phyloP scores from a whole-genome alignment of 768 basidiomycete species.

The Termitomyces heimii region DNA sequence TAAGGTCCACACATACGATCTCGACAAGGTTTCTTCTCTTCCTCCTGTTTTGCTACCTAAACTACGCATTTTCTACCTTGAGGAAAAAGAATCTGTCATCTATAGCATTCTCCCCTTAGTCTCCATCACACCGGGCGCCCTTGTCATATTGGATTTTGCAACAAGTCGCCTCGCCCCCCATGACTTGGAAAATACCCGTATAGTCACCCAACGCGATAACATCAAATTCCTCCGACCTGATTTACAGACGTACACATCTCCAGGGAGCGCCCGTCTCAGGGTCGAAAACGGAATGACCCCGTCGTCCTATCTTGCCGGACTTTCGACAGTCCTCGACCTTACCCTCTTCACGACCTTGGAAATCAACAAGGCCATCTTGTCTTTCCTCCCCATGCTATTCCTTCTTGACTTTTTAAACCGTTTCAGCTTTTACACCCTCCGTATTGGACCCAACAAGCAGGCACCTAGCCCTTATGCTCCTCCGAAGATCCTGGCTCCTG shows the following conservation, averaged over 20 bases:
- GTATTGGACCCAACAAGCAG: neutral
- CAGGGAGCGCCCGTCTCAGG: conserved; percentile 2
- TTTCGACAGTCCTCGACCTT: neutral
- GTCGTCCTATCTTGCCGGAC: neutral
- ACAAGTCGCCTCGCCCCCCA: neutral
- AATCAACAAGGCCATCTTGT: neutral
- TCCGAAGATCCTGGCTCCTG: neutral
- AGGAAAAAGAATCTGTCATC: neutral
- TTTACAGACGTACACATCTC: neutral
- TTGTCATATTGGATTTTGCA: neutral
- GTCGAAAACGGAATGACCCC: neutral
- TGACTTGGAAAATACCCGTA: neutral
- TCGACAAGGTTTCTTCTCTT: neutral
- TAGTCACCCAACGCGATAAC: neutral
- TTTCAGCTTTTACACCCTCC: neutral
- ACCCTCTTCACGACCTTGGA: conserved; percentile 1
- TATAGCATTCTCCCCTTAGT: neutral
- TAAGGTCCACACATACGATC: neutral
- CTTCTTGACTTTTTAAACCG: neutral
- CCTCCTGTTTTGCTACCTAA: neutral
- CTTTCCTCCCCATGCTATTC: neutral
- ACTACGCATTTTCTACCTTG: conserved; percentile 1
- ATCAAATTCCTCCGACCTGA: conserved; percentile 3
- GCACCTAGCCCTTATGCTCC: conserved; percentile 2
- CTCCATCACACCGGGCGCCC: neutral